Evolutionary conservation across 495 filamentous ascomycete species (phyloP).

Genomic region (Trichoderma orchidacearum): DNA sequence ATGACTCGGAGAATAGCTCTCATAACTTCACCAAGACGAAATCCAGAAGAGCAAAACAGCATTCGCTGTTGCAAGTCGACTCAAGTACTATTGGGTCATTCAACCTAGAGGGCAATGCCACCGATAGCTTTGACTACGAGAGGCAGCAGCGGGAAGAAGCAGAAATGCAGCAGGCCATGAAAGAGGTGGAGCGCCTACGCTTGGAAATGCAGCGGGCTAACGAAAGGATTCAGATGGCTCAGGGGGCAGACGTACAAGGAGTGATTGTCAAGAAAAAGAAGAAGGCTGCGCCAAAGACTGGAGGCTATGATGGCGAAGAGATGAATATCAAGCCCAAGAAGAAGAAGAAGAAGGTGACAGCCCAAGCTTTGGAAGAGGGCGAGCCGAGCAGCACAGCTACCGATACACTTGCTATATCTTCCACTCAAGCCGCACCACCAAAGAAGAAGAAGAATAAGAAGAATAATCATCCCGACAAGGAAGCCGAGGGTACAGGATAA

Average conservation of each 20-base stretch:
- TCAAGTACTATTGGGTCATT: slow-evolving; percentile 62
- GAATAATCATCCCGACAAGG: slow-evolving; percentile 7
- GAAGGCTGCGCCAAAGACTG: slow-evolving; percentile 15
- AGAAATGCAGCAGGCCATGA: slow-evolving; percentile 74
- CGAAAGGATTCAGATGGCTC: slow-evolving; percentile 60
- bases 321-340: slow-evolving; percentile 50
- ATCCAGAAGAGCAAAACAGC: slow-evolving; percentile 24
- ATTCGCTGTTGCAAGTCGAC: slow-evolving; percentile 64
- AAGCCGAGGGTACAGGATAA: slow-evolving; percentile 3
- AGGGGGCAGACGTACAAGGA: slow-evolving; percentile 57
- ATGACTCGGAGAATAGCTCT: slow-evolving; percentile 31
- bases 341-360: slow-evolving; percentile 8
- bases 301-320: slow-evolving; percentile 32
- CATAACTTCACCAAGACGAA: slow-evolving; percentile 14
- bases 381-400: slow-evolving; percentile 2
- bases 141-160: slow-evolving; percentile 51
- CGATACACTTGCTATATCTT: slow-evolving; percentile 2
- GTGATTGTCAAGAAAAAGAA: slow-evolving; percentile 63
- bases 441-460: slow-evolving; percentile 22
- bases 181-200: slow-evolving; percentile 70
- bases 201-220: slow-evolving; percentile 85
- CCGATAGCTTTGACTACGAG: slow-evolving; percentile 30
- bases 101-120: slow-evolving; percentile 37
- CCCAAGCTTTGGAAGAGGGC: neutral
- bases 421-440: slow-evolving; percentile 8